phyloP scores from a whole-genome alignment of 768 basidiomycete species.

The Lactarius tabidus region DNA sequence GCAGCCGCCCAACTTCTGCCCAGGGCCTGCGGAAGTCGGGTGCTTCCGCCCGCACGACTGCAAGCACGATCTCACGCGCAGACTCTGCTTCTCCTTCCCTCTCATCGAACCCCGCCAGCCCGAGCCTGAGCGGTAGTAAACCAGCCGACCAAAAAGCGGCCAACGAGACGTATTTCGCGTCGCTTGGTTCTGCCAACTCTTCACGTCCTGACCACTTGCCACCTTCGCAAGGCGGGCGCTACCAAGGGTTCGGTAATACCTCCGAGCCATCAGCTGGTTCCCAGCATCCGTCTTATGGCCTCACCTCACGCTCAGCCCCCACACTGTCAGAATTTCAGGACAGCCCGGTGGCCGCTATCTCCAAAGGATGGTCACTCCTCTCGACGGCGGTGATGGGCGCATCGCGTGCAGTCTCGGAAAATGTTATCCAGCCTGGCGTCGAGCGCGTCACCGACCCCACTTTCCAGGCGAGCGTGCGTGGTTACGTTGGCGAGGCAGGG shows the following conservation, averaged over 20 bases:
- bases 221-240: slow-evolving; percentile 91
- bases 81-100: slow-evolving; percentile 54
- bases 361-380: slow-evolving; percentile 96
- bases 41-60: slow-evolving; percentile 54
- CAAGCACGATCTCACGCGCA: slow-evolving; percentile 45
- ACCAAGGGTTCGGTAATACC: slow-evolving; percentile 88
- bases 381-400: slow-evolving; percentile 81
- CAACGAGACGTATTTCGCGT: slow-evolving; percentile 86
- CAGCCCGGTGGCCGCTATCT: slow-evolving; percentile 78
- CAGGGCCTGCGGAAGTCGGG: slow-evolving; percentile 89
- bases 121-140: slow-evolving; percentile 42
- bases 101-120: slow-evolving; percentile 36
- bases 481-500: slow-evolving; percentile 67
- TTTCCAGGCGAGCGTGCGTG: slow-evolving; percentile 69
- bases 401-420: slow-evolving; percentile 72
- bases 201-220: slow-evolving; percentile 72
- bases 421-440: slow-evolving; percentile 87
- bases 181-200: slow-evolving; percentile 79
- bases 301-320: slow-evolving; percentile 80
- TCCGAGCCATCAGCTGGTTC: slow-evolving; percentile 53
- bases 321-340: slow-evolving; percentile 77
- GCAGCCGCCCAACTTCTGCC: slow-evolving; percentile 58
- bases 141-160: slow-evolving; percentile 59
- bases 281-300: slow-evolving; percentile 61
- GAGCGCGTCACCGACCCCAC: slow-evolving; percentile 77